phyloP scores from a whole-genome alignment of 1,139 yeast genomes.

The Taphrina pruni region DNA sequence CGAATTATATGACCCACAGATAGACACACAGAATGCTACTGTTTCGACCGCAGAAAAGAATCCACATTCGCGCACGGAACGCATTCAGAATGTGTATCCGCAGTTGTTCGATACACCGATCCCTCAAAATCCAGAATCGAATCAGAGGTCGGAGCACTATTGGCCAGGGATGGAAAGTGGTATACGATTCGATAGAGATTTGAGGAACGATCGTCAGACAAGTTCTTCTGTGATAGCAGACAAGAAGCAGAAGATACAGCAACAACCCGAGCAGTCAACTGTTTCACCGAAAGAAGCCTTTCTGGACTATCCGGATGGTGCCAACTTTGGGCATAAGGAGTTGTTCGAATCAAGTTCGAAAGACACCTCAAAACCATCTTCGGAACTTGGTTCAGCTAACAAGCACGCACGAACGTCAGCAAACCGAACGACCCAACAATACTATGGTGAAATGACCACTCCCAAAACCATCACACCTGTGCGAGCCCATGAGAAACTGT shows the following conservation, averaged over 20 bases:
- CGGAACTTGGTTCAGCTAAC: neutral
- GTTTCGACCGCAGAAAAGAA: constrained; percentile 40
- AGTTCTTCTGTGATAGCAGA: constrained; percentile 29
- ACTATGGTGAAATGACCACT: constrained; percentile 6
- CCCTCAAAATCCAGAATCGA: neutral
- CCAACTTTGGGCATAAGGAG: constrained; percentile 9
- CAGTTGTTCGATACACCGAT: constrained; percentile 37
- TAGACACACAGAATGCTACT: constrained; percentile 36
- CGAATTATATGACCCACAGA: constrained; percentile 45
- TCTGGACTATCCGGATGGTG: constrained; percentile 42
- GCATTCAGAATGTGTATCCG: constrained; percentile 44
- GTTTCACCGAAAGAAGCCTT: constrained; percentile 46
- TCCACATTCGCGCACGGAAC: constrained; percentile 41
- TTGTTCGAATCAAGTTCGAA: neutral
- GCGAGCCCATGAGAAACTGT: constrained; percentile 14
- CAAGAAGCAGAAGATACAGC: constrained; percentile 29
- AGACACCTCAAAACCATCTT: neutral
- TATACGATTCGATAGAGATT: constrained; percentile 24
- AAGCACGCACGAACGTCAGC: constrained; percentile 2
- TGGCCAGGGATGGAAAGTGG: constrained; percentile 42
- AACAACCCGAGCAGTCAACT: constrained; percentile 42
- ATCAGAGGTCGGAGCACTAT: constrained; percentile 41
- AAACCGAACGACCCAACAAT: constrained; percentile 11
- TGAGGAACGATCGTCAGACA: neutral
- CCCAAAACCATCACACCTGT: constrained; percentile 25